phyloP scores from a whole-genome alignment of 164 flowering plant genomes.

The Paratinospora sagittata region DNA sequence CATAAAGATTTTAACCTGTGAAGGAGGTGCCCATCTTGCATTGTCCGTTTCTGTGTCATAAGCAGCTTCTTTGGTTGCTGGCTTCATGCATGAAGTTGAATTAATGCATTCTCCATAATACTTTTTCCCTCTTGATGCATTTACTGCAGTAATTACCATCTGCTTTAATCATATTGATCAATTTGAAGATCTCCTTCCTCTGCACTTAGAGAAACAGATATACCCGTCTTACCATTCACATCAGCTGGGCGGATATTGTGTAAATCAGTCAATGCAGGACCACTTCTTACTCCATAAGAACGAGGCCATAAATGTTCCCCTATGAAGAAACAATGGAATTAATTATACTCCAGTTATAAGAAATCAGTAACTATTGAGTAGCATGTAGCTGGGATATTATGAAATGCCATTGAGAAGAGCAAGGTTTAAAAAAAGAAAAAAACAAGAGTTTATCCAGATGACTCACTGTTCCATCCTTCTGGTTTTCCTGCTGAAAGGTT shows the following conservation, averaged over 20 bases:
- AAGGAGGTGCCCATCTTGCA: constrained; percentile 56
- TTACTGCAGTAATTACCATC: constrained; percentile 29
- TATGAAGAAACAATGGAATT: constrained; percentile 14
- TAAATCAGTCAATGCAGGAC: constrained; percentile 45
- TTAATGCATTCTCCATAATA: constrained; percentile 45
- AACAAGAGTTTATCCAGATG: background rate
- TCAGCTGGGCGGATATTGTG: constrained; percentile 55
- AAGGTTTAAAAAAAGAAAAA: background rate
- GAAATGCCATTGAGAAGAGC: background rate
- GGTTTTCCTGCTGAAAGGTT: constrained; percentile 50
- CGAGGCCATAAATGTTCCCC: constrained; percentile 68
- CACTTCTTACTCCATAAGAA: constrained; percentile 39
- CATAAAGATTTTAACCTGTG: constrained; percentile 28
- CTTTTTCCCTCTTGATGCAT: constrained; percentile 57
- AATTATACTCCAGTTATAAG: background rate
- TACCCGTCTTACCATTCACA: constrained; percentile 35
- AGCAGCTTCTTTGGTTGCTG: constrained; percentile 52
- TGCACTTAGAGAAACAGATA: background rate
- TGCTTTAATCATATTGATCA: background rate
- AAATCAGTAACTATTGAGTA: background rate
- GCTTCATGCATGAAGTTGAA: constrained; percentile 34
- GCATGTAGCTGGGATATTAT: background rate
- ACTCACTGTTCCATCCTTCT: constrained; percentile 61
- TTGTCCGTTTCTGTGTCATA: constrained; percentile 46
- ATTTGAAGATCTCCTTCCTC: background rate